Conservation (phyloP, 495 filamentous ascomycete genomes). For the Jackrogersella multiformis region DNA sequence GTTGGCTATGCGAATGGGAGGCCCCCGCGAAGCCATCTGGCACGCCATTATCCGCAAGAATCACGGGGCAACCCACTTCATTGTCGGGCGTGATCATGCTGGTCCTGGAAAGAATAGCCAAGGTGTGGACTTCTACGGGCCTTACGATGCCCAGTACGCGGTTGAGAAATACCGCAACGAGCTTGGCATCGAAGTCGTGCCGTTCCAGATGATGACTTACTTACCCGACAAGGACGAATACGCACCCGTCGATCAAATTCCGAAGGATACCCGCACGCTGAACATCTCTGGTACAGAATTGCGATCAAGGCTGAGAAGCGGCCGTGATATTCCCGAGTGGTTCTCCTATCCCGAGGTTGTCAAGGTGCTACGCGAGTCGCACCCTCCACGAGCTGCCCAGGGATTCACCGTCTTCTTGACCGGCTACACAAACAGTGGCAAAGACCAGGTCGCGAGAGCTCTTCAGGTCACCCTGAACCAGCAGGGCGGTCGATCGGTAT, state of each 20-base stretch:
- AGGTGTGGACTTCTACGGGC: conserved; percentile 96
- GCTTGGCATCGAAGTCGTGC: conserved; percentile 97
- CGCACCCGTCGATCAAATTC: conserved; percentile 87
- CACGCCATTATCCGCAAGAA: conserved; percentile 99
- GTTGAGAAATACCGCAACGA: conserved; percentile 97
- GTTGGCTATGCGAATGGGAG: conserved; percentile 98
- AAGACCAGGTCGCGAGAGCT: conserved; percentile 94
- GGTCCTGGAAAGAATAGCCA: conserved; percentile 96
- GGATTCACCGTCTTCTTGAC: conserved; percentile 99
- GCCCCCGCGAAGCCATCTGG: conserved; percentile 98
- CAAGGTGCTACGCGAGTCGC: conserved; percentile 91
- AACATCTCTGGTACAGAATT: conserved; percentile 98
- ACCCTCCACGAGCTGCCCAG: conserved; percentile 86
- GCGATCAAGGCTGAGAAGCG: conserved; percentile 85
- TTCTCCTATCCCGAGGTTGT: conserved; percentile 99
- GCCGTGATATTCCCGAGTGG: conserved; percentile 96
- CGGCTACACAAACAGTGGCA: conserved; percentile 94
- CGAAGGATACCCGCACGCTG: conserved; percentile 82
- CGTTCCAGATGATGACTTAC: conserved; percentile 99
- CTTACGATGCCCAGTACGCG: conserved; percentile 97
- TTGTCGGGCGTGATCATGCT: conserved; percentile 97
- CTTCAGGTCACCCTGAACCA: conserved; percentile 98
- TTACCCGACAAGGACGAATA: conserved; percentile 97
- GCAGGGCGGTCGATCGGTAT: conserved; percentile 94
- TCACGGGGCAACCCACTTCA: conserved; percentile 98